Conservation (phyloP, 1,284 basidiomycete species). For the Mycena citricolor region DNA sequence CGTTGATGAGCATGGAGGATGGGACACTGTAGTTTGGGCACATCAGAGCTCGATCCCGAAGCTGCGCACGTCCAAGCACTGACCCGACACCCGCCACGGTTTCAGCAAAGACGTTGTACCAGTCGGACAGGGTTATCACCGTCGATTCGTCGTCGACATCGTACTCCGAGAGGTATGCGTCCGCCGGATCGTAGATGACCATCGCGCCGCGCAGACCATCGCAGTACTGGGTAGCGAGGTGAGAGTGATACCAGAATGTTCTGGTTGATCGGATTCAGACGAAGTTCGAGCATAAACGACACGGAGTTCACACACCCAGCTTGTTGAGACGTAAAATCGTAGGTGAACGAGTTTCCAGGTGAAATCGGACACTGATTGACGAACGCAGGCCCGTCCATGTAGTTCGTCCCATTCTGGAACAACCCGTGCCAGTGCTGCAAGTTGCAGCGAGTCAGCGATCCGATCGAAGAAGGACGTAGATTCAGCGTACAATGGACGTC, state of each 20-base stretch:
- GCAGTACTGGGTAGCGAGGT: conserved; percentile 45
- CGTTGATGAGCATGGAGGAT: conserved; percentile 46
- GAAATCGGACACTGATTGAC: conserved; percentile 38
- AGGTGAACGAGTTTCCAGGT: conserved; percentile 29
- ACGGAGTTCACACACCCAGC: too few species aligned
- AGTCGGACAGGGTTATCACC: conserved; percentile 38
- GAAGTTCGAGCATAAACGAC: too few species aligned
- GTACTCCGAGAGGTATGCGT: conserved; percentile 38
- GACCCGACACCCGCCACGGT: conserved; percentile 4
- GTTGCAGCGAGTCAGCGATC: too few species aligned
- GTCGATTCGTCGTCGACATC: conserved; percentile 40
- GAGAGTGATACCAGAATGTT: too few species aligned
- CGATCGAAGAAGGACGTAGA: too few species aligned
- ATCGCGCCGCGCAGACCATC: conserved; percentile 41
- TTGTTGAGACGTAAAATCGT: too few species aligned
- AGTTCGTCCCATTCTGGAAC: conserved; percentile 17
- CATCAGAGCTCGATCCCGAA: conserved; percentile 24
- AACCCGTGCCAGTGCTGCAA: conserved; percentile 21
- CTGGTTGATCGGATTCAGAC: too few species aligned
- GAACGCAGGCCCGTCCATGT: conserved; percentile 15
- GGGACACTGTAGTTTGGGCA: conserved; percentile 10
- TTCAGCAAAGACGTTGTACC: conserved; percentile 33
- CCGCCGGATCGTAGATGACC: conserved; percentile 42
- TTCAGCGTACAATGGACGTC: conserved; percentile 17
- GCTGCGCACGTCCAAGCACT: conserved; percentile 1